phyloP scores from a whole-genome alignment of 352 stramenopile genomes.

The Phytophthora cactorum region DNA sequence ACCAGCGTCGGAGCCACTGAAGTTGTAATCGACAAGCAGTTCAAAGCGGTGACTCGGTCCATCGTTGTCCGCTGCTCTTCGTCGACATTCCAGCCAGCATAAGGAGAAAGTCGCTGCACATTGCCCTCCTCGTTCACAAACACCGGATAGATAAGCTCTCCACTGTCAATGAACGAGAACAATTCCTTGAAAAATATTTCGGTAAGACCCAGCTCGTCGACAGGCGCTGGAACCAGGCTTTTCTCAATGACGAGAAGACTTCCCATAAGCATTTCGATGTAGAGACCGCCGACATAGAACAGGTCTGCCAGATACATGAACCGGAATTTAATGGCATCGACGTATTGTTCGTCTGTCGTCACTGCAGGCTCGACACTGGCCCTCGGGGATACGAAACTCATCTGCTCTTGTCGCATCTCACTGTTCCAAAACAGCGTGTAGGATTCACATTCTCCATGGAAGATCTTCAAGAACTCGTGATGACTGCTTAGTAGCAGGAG shows the following conservation, averaged over 20 bases:
- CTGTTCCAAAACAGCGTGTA: slow-evolving; percentile 86
- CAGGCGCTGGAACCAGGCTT: slow-evolving; percentile 42
- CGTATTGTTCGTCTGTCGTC: slow-evolving; percentile 49
- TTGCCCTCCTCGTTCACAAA: slow-evolving; percentile 37
- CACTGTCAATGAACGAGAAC: slow-evolving; percentile 82
- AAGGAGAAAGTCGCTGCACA: slow-evolving; percentile 45
- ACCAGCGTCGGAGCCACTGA: slow-evolving; percentile 62
- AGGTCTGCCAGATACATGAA: slow-evolving; percentile 71
- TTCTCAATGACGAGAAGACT: slow-evolving; percentile 75
- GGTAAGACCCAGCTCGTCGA: slow-evolving; percentile 62
- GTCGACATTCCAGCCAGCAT: slow-evolving; percentile 65
- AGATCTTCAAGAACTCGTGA: slow-evolving; percentile 86
- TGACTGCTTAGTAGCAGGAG: slow-evolving; percentile 70
- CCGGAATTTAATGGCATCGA: slow-evolving; percentile 64
- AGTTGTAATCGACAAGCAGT: slow-evolving; percentile 69
- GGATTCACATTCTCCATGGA: slow-evolving; percentile 77
- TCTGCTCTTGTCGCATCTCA: slow-evolving; percentile 73
- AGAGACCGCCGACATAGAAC: slow-evolving; percentile 73
- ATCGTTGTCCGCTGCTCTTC: slow-evolving; percentile 53
- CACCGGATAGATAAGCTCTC: slow-evolving; percentile 48
- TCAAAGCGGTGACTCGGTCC: slow-evolving; percentile 65
- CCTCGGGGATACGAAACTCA: slow-evolving; percentile 55
- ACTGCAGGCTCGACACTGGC: slow-evolving; percentile 44
- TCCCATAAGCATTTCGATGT: slow-evolving; percentile 76
- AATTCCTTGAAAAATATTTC: slow-evolving; percentile 76